Evolutionary conservation across 768 basidiomycete species (phyloP), one percentile per base, ranked within the genome.

Genomic region (Serpula lacrymans): DNA sequence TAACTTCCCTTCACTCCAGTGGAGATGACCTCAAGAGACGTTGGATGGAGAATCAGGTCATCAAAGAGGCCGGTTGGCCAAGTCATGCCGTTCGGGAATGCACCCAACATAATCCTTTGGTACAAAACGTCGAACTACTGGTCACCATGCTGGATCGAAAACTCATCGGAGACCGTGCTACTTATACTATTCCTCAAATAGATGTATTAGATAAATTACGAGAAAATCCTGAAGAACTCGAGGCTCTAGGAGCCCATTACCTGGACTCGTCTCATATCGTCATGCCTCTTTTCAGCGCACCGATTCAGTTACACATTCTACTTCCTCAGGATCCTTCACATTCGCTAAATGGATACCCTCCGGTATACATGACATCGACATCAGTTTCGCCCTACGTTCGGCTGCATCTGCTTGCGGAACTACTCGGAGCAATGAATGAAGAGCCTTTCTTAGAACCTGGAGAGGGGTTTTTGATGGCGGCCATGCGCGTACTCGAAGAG

Each of bases 31-130:
- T 93, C 31, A 82, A 82, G 55, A 75, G 64, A 40, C 77, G 88
- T 17, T 94, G 91, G 91, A 62, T 84, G 2, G 78, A 82, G 51
- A 86, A 93, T 34, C 80, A 84, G 53, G 81, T 84, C 2, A 70
- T 83, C 41, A 92, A 90, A 56, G 79, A 87, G 60, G 88, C 83
- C 37, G 91, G 91, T 16, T 93, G 84, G 71, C 91, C 91, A 18
- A 58, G 71, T 3, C 78, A 82, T 48, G 64, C 74, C 10, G 88
- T 94, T 34, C 78, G 77, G 51, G 72, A 76, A 23, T 74, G 74
- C 41, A 57, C 71, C 6, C 34, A 58, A 13, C 64, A 73, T 39
- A 41, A 56, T 7, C 50, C 52, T 25, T 50, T 75, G 20, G 49
- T 68, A 9, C 59, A 73, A 48, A 63, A 75, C 58, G 74, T 78